phyloP scores from a whole-genome alignment of 345 rosid species.

The Eucalyptus curtisii region DNA sequence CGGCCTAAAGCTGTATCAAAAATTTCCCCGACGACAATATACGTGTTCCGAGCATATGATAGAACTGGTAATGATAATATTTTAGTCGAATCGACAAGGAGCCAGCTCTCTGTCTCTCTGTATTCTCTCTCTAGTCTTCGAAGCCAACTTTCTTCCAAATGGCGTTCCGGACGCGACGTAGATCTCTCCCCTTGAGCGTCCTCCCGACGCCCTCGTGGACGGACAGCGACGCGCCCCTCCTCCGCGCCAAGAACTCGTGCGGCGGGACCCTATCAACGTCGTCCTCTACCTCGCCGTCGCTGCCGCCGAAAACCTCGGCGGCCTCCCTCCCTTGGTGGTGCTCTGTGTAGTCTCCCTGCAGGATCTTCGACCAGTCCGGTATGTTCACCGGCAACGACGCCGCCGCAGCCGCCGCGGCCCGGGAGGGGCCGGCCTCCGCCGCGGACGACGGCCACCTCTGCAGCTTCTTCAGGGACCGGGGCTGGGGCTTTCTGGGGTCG shows the following conservation, averaged over 20 bases:
- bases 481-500: neutral
- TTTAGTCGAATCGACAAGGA: neutral
- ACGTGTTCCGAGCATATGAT: neutral
- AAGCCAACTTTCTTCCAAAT: constrained; percentile 37
- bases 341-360: neutral
- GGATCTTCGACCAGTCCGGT: constrained; percentile 5
- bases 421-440: neutral
- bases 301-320: neutral
- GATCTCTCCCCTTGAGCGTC: constrained; percentile 36
- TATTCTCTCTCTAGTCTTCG: constrained; percentile 13
- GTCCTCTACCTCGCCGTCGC: neutral
- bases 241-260: constrained; percentile 30
- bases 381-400: constrained; percentile 8
- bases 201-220: constrained; percentile 39
- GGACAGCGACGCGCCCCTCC: constrained; percentile 27
- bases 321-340: neutral
- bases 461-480: neutral
- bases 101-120: neutral
- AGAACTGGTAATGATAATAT: neutral
- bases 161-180: constrained; percentile 33
- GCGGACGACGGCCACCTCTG: neutral
- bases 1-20: neutral
- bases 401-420: neutral
- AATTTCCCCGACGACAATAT: neutral
- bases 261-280: constrained; percentile 16